Conservation (phyloP, 1,139 yeast species). For the Candida anutae region DNA sequence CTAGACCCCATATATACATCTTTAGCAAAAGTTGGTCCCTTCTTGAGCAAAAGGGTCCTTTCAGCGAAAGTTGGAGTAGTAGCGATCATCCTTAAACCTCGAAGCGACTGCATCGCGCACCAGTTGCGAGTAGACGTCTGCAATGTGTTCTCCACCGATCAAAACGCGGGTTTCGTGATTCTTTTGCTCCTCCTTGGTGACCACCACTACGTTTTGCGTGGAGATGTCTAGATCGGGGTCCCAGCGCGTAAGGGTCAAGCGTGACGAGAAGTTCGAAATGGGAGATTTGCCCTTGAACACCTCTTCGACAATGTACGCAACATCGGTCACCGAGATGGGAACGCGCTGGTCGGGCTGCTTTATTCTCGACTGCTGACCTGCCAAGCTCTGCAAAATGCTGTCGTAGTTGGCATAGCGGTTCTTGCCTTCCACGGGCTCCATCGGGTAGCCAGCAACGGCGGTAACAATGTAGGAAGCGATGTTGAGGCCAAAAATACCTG, state of each 20-base stretch:
- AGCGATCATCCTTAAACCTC: slow-evolving; percentile 67
- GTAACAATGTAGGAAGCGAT: slow-evolving; percentile 81
- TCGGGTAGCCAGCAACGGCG: slow-evolving; percentile 76
- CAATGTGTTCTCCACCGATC: slow-evolving; percentile 52
- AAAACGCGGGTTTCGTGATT: slow-evolving; percentile 69
- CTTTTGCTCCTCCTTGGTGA: slow-evolving; percentile 85
- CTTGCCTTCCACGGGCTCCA: slow-evolving; percentile 87
- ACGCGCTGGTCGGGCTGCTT: slow-evolving; percentile 64
- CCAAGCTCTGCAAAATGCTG: slow-evolving; percentile 69
- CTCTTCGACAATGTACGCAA: slow-evolving; percentile 84
- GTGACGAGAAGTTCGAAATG: slow-evolving; percentile 74
- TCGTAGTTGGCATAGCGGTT: slow-evolving; percentile 80
- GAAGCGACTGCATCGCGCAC: slow-evolving; percentile 51
- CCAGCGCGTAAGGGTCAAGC: slow-evolving; percentile 80
- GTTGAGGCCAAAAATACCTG: slow-evolving; percentile 90
- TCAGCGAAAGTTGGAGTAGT: slow-evolving; percentile 49
- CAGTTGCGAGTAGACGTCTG: slow-evolving; percentile 57
- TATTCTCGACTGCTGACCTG: slow-evolving; percentile 79
- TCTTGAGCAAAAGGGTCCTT: too few relatives aligned
- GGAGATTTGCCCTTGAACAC: slow-evolving; percentile 89
- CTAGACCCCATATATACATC: too few relatives aligned
- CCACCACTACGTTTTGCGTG: slow-evolving; percentile 68
- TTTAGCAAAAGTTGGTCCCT: too few relatives aligned
- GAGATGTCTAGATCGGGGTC: slow-evolving; percentile 51
- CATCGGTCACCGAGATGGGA: slow-evolving; percentile 65